Evolutionary conservation across 2,329 filamentous ascomycete species (phyloP), one percentile per base, ranked within the genome.

Genomic region (Ramichloridium luteum): DNA sequence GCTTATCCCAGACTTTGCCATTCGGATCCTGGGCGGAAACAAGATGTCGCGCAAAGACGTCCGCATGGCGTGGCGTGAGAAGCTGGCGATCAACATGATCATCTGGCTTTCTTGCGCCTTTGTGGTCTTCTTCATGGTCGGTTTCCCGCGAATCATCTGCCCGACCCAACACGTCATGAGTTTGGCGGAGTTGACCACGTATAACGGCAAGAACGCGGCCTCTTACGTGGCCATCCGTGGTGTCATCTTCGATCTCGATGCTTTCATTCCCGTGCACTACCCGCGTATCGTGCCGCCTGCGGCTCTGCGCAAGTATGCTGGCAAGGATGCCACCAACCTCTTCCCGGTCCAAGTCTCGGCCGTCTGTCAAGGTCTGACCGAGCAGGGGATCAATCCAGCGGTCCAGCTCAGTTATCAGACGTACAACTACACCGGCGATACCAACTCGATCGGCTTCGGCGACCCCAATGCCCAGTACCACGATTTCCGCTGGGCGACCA

Each of bases 281-380:
- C 85, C 84, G 0, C 66, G 61, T 11, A 74, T 72, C 39, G 67
- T 72, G 26, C 72, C 72, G 0, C 49, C 65, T 18, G 74, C 74
- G 40, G 60, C 67, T 5, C 59, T 96, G 28, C 64, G 79, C 41
- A 78, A 80, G 46, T 98, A 96, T 47, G 86, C 80, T 28, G 90
- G 90, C 32, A 61, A 74, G 26, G 92, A 98, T 50, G 77, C 86
- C n/a, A 92, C 82, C 13, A 65, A 71, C 23, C 68, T 98, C 8
- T 98, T 98, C 61, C 90, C 92, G 0, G 69, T 98, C 1, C 90
- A 98, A 55, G 88, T 98, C 11, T 92, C 80, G 4, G 85, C 88
- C 26, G 68, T 98, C 22, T 98, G 90, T 57, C 72, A 80, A 37
- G 90, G 88, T 36, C 72, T 70, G 17, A 73, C 70, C 25, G 66